Evolutionary conservation across 2,329 filamentous ascomycete genomes (phyloP).

Genomic region (Fusarium verrucosum): DNA sequence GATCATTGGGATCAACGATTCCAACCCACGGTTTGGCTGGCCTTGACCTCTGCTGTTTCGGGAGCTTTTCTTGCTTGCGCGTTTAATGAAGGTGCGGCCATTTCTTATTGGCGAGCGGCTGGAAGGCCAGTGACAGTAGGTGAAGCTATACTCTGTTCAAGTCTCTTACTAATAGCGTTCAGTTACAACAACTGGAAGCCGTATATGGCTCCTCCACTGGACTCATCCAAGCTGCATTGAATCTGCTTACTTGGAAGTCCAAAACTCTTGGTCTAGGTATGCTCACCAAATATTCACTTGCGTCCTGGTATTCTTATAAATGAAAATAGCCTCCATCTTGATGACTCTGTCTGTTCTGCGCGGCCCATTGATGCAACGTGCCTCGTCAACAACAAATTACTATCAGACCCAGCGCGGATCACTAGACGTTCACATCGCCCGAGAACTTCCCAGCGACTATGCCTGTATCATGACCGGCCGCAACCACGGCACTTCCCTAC

Average conservation of each 20-base stretch:
- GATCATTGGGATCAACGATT: slow-evolving; percentile 28
- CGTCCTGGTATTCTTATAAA: background rate
- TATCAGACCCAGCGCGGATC: slow-evolving; percentile 8
- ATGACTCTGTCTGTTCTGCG: slow-evolving; percentile 37
- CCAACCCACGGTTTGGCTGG: slow-evolving; percentile 36
- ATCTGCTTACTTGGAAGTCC: slow-evolving; percentile 28
- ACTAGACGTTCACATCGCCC: slow-evolving; percentile 31
- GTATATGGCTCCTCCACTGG: slow-evolving; percentile 36
- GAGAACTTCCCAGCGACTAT: slow-evolving; percentile 28
- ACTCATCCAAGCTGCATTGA: slow-evolving; percentile 22
- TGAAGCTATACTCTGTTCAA: rapidly evolving
- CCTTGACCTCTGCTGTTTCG: slow-evolving; percentile 32
- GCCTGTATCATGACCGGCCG: slow-evolving; percentile 32
- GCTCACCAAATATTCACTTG: background rate
- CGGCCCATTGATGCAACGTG: slow-evolving; percentile 33
- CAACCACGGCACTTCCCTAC: slow-evolving; percentile 15
- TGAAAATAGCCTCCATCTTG: slow-evolving; percentile 16
- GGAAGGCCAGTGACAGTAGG: slow-evolving; percentile 31
- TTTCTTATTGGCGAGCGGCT: slow-evolving; percentile 36
- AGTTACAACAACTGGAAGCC: slow-evolving; percentile 31
- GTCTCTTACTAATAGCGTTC: background rate
- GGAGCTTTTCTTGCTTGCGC: slow-evolving; percentile 34
- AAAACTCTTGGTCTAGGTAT: slow-evolving; percentile 32
- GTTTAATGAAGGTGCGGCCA: slow-evolving; percentile 33
- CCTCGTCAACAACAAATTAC: slow-evolving; percentile 26